phyloP scores from a whole-genome alignment of 192 early-diverging fungal species.

The Dispira simplex region DNA sequence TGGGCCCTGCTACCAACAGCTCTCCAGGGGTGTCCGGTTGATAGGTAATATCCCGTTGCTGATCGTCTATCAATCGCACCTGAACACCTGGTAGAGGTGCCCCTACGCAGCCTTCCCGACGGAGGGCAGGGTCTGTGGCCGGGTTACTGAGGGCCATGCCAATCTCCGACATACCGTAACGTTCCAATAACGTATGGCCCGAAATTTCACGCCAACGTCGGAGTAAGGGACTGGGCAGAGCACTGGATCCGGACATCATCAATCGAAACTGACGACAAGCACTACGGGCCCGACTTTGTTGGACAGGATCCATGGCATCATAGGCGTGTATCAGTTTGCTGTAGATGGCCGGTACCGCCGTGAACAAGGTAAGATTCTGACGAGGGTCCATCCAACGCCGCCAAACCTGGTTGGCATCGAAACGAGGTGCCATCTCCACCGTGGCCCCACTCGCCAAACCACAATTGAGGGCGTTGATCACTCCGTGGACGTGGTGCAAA shows the following conservation, averaged over 20 bases:
- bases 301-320: conserved; percentile 22
- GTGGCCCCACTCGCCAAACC: conserved; percentile 56
- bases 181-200: conserved; percentile 61
- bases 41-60: conserved; percentile 32
- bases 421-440: conserved; percentile 55
- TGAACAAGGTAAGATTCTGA: conserved; percentile 52
- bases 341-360: conserved; percentile 88
- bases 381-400: conserved; percentile 33
- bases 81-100: conserved; percentile 53
- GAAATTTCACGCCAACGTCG: conserved; percentile 51
- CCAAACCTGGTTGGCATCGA: conserved; percentile 52
- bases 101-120: conserved; percentile 50
- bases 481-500: conserved; percentile 73
- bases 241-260: conserved; percentile 62
- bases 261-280: conserved; percentile 52
- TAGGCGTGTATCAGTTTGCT: conserved; percentile 47
- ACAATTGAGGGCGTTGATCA: conserved; percentile 40
- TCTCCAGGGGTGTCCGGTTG: conserved; percentile 37
- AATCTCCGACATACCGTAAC: conserved; percentile 84
- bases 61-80: conserved; percentile 33
- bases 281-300: conserved; percentile 22
- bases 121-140: conserved; percentile 19
- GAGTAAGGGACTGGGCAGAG: conserved; percentile 57
- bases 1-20: conserved; percentile 56
- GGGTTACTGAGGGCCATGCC: conserved; percentile 73